Percentiles rank a stretch among this genome's conserved stretches.
These are phyloP conservation scores for Moesziomyces parantarcticus DNA, from an alignment of 1,284 basidiomycete genomes.

Conservation along the genomic window DNA sequence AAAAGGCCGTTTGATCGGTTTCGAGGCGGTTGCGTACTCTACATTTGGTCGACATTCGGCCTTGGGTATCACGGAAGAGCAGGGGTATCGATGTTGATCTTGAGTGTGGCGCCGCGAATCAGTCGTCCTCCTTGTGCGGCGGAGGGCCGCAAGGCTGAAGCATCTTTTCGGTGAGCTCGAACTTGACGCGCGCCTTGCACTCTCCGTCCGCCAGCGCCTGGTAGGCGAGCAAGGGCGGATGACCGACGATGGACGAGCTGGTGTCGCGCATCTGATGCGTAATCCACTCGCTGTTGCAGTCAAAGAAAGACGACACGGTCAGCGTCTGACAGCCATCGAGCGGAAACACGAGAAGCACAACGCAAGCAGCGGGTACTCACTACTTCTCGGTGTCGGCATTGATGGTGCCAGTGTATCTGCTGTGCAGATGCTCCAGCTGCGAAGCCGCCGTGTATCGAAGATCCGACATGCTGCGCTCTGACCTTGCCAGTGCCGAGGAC, in stretches of 20 bases:
- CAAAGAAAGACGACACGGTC: conserved; percentile 8
- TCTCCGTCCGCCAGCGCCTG: conserved; percentile 93
- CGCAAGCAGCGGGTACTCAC: conserved; percentile 41
- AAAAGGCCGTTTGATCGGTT: neutral
- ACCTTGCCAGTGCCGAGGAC: neutral
- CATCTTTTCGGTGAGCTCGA: conserved; percentile 84
- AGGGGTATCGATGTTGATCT: conserved; percentile 19
- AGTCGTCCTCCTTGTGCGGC: conserved; percentile 87
- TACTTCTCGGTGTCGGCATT: conserved; percentile 65
- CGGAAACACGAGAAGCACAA: conserved; percentile 9
- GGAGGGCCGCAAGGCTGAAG: conserved; percentile 97
- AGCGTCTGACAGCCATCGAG: conserved; percentile 9
- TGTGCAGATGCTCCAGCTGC: conserved; percentile 75
- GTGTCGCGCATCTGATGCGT: conserved; percentile 98
- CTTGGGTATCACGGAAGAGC: neutral
- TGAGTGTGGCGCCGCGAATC: neutral
- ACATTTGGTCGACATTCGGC: neutral
- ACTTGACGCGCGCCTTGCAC: conserved; percentile 85
- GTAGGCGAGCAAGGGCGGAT: conserved; percentile 85
- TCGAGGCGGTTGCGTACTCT: neutral
- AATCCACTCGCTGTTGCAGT: conserved; percentile 83
- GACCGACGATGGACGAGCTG: conserved; percentile 88
- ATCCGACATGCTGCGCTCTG: conserved; percentile 32
- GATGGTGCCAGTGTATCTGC: conserved; percentile 89
- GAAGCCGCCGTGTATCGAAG: conserved; percentile 47